Evolutionary conservation across 2,329 filamentous ascomycete genomes (phyloP), one percentile per base, ranked within the genome.

Genomic region (Fusarium sp.): DNA sequence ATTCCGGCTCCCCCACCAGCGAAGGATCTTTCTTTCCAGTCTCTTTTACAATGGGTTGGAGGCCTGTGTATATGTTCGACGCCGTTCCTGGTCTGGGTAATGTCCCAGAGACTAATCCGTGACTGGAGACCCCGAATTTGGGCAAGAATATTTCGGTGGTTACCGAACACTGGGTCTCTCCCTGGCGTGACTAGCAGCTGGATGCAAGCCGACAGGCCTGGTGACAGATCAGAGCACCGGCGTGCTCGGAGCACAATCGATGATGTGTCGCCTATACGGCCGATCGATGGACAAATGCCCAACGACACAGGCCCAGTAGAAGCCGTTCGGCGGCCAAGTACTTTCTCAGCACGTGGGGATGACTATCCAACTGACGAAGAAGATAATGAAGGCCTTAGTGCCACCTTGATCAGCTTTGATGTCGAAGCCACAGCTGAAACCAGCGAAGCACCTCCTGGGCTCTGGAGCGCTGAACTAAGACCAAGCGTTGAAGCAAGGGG

Each of bases 341-440:
- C 84, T 3, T 82, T 87, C 66, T 88, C 87, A 0, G 80, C 82
- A 15, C 79, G 85, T n/a, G 85, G 82, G 20, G 86, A 87, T 64
- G 88, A 89, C 45, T 88, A 87, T 66, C 86, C 82, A 17, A 88
- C 84, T 18, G 89, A 90, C 52, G 89, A 90, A 60, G 88, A 89
- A 55, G 88, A 88, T 22, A 82, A 86, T 20, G 88, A 89, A 54
- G 84, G 86, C 54, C 82, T 90, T 30, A 88, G 85, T 62, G 86
- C 88, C 4, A 89, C 88, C 0, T 80, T 90, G 10, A 90, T 91
- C 58, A 90, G 87, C 72, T 90, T 91, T 63, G 89, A 91, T 63
- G 88, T 90, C 34, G 89, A 91, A 70, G 86, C 88, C 1, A 87
- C 85, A 8, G 88, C 85, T 8, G 88, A 90, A 52, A 61, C 87